A percentile compares a stretch with the other conserved stretches of the same genome.
phyloP scores from a whole-genome alignment of 257 asterid species.

The Ophiorrhiza pumila region DNA sequence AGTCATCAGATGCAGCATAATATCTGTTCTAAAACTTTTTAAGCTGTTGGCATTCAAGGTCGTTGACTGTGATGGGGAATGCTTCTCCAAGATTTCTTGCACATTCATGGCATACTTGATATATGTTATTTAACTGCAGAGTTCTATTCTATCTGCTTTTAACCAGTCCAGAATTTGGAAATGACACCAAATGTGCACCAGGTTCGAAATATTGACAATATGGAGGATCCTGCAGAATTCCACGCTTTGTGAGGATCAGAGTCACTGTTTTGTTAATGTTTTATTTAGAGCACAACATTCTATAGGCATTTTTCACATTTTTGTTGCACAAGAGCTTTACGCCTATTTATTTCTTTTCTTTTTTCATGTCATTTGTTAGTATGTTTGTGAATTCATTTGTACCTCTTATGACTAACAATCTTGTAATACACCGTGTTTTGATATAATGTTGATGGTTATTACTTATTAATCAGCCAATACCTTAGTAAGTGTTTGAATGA shows the following conservation, averaged over 20 bases:
- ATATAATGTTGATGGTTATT: too few relatives aligned
- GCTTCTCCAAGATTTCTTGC: too few relatives aligned
- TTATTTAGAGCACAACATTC: neutral
- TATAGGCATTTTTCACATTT: neutral
- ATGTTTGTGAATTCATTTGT: too few relatives aligned
- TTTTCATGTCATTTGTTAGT: neutral
- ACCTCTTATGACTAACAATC: too few relatives aligned
- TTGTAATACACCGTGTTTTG: too few relatives aligned
- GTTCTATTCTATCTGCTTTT: neutral
- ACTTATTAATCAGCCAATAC: too few relatives aligned
- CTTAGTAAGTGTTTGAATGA: too few relatives aligned
- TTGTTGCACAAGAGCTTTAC: neutral
- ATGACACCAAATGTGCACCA: neutral
- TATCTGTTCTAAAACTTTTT: neutral
- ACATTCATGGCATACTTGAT: neutral
- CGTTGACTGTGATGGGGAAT: neutral
- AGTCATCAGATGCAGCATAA: neutral
- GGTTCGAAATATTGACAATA: slow-evolving; percentile 7
- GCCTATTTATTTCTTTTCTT: neutral
- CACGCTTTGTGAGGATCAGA: neutral
- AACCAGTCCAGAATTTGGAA: neutral
- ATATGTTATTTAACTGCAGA: neutral
- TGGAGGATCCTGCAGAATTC: slow-evolving; percentile 1
- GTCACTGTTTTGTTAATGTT: neutral
- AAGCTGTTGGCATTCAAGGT: neutral